phyloP scores from a whole-genome alignment of 306 rosid species.

The Acmispon strigosus region DNA sequence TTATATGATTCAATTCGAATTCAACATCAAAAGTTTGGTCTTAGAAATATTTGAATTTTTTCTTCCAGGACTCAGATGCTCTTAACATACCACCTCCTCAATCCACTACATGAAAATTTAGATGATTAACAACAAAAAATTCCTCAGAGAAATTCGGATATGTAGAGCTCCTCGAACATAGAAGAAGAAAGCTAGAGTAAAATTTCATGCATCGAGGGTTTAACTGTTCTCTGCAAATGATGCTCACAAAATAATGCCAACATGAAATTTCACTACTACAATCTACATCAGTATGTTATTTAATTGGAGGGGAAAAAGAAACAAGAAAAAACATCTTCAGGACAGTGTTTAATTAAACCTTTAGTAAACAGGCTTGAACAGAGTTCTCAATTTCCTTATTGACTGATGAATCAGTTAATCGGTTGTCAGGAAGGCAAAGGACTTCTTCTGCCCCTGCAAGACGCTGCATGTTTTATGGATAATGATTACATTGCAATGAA shows the following conservation, averaged over 20 bases:
- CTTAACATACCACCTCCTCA: neutral
- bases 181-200: neutral
- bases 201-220: neutral
- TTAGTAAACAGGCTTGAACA: conserved; percentile 45
- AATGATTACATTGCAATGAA: conserved; percentile 9
- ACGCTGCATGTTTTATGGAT: conserved; percentile 44
- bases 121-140: neutral
- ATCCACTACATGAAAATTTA: neutral
- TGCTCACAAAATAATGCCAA: neutral
- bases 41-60: neutral
- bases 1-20: conserved; percentile 17
- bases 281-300: neutral
- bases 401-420: conserved; percentile 29
- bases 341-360: conserved; percentile 35
- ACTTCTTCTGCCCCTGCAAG: conserved; percentile 83
- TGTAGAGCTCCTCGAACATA: neutral
- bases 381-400: conserved; percentile 50
- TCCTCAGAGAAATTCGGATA: neutral
- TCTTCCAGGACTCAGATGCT: neutral
- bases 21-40: conserved; percentile 1
- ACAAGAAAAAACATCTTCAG: neutral
- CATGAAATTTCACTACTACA: conserved; percentile 1
- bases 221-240: neutral
- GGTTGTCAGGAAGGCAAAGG: conserved; percentile 35
- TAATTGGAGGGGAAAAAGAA: neutral